Base-by-base conservation (phyloP, 2,329 filamentous ascomycete species). In the Fusarium palustre region DNA sequence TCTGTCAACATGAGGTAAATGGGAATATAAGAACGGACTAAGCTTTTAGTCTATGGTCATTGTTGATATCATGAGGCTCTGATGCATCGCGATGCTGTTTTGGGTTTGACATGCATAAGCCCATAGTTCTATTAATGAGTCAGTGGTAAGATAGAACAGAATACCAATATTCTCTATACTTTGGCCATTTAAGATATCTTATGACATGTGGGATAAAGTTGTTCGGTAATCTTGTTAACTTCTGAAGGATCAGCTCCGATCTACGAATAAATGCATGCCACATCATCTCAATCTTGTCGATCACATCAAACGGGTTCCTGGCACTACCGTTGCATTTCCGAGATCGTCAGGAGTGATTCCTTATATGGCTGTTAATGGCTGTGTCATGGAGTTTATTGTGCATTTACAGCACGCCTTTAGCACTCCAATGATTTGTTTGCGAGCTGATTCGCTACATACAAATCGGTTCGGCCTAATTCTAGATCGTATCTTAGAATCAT, bases 1-100 rank as follows among this genome's bases (percentile, higher is more conserved):
- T 66, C 82, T 96, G 59, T 87, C 85, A 36, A 77, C 80, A 41
- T 86, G 77, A 70, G 53, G 59, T 45, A 42, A 39, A 39, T 43
- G 24, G 41, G 22, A 50, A 45, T 30, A 49, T 48, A 42, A 56
- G 55, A 63, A 69, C 54, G 47, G 31, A 28, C 43, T 13, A 34
- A 42, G 20, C 39, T 28, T 55, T 47, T 13, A 52, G 24, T 20
- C 48, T n/a, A 42, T 54, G 50, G 25, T 25, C 38, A 11, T 34
- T 18, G 22, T 31, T 24, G 33, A 30, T 22, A 34, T 55, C 36
- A 20, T 16, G 30, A 38, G 20, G 36, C 39, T 12, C 50, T 47
- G 25, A 54, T 33, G 50, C 53, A 55, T 39, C 46, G 22, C 39
- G 30, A 16, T 39, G 38, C 30, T 41, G 46, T 59, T 63, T 47